phyloP scores from a whole-genome alignment of 139 green algal species.

The Micractinium conductrix region DNA sequence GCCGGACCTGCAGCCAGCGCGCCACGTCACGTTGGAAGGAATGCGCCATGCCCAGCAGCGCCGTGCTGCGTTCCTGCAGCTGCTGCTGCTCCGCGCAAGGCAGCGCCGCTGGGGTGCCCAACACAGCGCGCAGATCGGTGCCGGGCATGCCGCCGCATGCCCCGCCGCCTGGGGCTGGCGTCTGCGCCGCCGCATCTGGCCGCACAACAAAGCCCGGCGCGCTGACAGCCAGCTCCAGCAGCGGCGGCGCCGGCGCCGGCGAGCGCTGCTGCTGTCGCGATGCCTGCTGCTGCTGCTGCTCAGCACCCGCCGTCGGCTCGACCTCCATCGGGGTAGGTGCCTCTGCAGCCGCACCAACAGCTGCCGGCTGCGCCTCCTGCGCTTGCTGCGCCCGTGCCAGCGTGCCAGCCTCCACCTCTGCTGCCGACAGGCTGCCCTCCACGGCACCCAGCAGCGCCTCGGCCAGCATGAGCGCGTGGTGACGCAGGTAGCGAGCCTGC shows the following conservation, averaged over 20 bases:
- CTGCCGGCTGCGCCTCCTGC: too few relatives aligned
- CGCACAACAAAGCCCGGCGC: background rate
- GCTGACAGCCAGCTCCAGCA: background rate
- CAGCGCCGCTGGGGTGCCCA: slow-evolving; percentile 6
- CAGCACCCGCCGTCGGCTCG: background rate
- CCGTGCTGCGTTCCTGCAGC: background rate
- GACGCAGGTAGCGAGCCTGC: slow-evolving; percentile 18
- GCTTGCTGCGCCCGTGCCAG: background rate
- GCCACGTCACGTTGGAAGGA: background rate
- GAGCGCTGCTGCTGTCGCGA: background rate
- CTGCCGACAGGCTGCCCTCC: background rate
- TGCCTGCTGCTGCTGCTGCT: background rate
- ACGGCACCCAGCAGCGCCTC: slow-evolving; percentile 5
- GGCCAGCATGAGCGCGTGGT: background rate
- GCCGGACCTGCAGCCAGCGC: slow-evolving; percentile 10
- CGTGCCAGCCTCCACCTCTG: background rate
- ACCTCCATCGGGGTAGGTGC: background rate
- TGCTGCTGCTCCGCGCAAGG: background rate
- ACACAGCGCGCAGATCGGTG: slow-evolving; percentile 13
- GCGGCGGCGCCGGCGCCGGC: background rate
- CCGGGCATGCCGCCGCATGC: background rate
- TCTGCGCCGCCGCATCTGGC: background rate
- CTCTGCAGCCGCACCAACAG: background rate
- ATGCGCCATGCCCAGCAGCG: slow-evolving; percentile 7
- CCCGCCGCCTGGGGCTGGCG: background rate